A percentile compares a stretch with the other conserved stretches of the same genome.
phyloP scores from a whole-genome alignment of 345 rosid species.

The Sisymbrium irio region DNA sequence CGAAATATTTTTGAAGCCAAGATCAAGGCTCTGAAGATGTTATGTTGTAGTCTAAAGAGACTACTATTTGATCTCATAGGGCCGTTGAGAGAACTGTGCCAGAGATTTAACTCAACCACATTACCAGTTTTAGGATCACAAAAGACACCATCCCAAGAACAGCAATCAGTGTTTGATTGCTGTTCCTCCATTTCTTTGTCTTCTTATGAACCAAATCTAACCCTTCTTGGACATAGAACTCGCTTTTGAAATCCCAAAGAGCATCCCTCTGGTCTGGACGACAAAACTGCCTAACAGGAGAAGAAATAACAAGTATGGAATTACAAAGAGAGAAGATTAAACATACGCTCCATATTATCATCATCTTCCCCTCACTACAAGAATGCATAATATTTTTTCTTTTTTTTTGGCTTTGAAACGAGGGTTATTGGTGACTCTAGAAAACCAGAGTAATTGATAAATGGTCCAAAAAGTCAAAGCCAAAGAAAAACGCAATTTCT shows the following conservation, averaged over 20 bases:
- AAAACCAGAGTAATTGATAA: too few species aligned
- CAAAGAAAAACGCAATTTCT: too few species aligned
- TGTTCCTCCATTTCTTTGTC: not conserved
- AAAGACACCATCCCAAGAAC: constrained; percentile 10
- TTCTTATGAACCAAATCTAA: too few species aligned
- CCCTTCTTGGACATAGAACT: not conserved
- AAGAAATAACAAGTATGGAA: not conserved
- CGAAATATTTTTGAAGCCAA: not conserved
- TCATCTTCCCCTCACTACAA: not conserved
- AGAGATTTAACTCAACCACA: constrained; percentile 4
- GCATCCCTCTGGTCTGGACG: constrained; percentile 7
- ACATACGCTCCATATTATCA: not conserved
- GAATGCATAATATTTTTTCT: not conserved
- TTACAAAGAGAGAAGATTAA: not conserved
- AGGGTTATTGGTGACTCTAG: too few species aligned
- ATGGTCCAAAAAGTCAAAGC: too few species aligned
- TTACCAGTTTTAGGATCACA: constrained; percentile 2
- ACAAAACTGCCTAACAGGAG: not conserved
- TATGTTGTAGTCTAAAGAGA: not conserved
- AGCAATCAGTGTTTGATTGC: not conserved
- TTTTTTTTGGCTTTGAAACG: too few species aligned
- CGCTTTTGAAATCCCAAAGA: constrained; percentile 15
- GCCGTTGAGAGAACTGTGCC: not conserved
- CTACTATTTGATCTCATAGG: not conserved
- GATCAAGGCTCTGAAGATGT: not conserved